Percentiles rank a stretch among this genome's conserved stretches.
Evolutionary conservation across 2,329 filamentous ascomycete species (phyloP).

Genomic region (Calonectria pteridis): DNA sequence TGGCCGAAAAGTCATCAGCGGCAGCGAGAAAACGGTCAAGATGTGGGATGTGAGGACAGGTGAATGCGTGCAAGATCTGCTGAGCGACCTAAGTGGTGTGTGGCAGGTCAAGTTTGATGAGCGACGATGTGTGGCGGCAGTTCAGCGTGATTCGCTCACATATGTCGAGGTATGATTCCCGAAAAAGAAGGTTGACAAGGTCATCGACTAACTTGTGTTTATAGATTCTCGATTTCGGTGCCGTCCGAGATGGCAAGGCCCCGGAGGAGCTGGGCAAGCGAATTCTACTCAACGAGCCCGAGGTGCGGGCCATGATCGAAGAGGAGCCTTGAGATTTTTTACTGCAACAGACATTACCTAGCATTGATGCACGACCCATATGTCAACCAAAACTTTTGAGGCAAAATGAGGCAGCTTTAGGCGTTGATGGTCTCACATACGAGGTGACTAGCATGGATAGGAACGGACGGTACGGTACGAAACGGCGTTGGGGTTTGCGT

Average conservation of each 20-base stretch:
- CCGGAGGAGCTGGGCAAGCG: constrained; percentile 82
- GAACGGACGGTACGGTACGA: constrained; percentile 27
- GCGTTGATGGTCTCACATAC: constrained; percentile 41
- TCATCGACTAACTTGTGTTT: constrained; percentile 10
- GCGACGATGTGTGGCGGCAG: constrained; percentile 92
- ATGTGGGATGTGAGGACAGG: constrained; percentile 98
- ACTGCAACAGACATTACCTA: constrained; percentile 25
- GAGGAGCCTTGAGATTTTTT: constrained; percentile 53
- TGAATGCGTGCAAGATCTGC: constrained; percentile 90
- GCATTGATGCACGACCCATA: constrained; percentile 33
- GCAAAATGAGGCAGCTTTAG: constrained; percentile 35
- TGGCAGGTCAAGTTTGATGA: constrained; percentile 99
- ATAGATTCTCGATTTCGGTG: constrained; percentile 97
- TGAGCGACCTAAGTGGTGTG: constrained; percentile 95
- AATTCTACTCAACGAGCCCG: constrained; percentile 73
- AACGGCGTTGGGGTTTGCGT: constrained; percentile 38
- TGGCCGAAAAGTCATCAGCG: constrained; percentile 94
- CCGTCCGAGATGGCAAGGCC: constrained; percentile 87
- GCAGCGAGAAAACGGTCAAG: constrained; percentile 94
- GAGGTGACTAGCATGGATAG: constrained; percentile 41
- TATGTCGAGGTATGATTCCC: constrained; percentile 90
- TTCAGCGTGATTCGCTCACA: constrained; percentile 91
- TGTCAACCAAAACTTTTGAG: constrained; percentile 24
- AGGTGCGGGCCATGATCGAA: constrained; percentile 64
- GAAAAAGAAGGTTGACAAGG: not conserved